Conservation (phyloP, 371 early-diverging fungal genomes). For the Mortierella sp. region DNA sequence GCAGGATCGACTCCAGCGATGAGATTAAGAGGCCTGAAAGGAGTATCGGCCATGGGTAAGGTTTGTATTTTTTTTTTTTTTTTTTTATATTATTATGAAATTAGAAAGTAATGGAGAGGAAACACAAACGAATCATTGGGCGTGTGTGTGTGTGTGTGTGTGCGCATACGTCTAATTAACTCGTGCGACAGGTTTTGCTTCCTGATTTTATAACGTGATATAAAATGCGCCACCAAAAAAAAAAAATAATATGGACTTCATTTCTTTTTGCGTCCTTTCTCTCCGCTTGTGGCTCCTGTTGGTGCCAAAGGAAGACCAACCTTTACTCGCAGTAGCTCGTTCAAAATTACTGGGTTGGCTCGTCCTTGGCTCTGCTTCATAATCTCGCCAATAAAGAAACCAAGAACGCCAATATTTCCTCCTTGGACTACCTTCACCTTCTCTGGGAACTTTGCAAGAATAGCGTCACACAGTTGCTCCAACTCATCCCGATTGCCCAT, state of each 20-base stretch:
- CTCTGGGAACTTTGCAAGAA: conserved; percentile 68
- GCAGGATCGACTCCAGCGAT: conserved; percentile 51
- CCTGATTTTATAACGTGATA: too few relatives aligned
- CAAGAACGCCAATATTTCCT: conserved; percentile 39
- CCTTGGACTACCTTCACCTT: conserved; percentile 67
- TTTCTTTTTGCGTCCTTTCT: conserved; percentile 13
- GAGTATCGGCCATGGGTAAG: conserved; percentile 45
- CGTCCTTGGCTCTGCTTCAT: conserved; percentile 44
- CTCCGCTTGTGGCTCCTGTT: background rate
- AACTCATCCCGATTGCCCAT: conserved; percentile 66
- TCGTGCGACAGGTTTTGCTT: background rate
- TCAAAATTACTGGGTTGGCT: conserved; percentile 46
- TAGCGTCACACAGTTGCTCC: conserved; percentile 61
- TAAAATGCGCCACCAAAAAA: background rate
- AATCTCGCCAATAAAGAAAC: conserved; percentile 47
- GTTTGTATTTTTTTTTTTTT: background rate
- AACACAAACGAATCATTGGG: background rate
- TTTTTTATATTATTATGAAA: background rate
- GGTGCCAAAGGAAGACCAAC: conserved; percentile 14
- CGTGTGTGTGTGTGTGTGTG: too few relatives aligned
- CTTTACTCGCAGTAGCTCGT: conserved; percentile 23
- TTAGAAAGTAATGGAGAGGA: background rate
- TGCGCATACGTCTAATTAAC: background rate
- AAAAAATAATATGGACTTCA: background rate
- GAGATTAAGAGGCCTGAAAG: conserved; percentile 49